Evolutionary conservation across 2,329 filamentous ascomycete genomes (phyloP).

Genomic region (Fulvia fulva): DNA sequence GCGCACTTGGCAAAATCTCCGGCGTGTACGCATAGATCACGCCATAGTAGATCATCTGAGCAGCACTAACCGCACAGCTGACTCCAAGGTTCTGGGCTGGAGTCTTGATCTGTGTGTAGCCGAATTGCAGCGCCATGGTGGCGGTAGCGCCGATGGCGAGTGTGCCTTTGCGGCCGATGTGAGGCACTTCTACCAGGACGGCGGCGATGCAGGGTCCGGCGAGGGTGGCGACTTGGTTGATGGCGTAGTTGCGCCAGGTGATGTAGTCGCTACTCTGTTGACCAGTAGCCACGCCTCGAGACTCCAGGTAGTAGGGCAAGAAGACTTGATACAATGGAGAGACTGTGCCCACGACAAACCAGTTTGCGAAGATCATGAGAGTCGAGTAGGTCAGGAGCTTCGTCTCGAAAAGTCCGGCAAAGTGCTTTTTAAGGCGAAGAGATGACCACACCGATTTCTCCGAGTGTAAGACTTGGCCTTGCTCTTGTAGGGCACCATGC

Average conservation of each 20-base stretch:
- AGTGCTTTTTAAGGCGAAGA: slow-evolving; percentile 23
- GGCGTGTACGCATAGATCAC: slow-evolving; percentile 74
- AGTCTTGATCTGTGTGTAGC: slow-evolving; percentile 28
- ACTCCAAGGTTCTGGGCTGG: slow-evolving; percentile 25
- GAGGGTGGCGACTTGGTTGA: slow-evolving; percentile 65
- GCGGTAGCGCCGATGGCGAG: slow-evolving; percentile 22
- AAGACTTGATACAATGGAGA: slow-evolving; percentile 88
- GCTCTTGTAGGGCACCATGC: slow-evolving; percentile 16
- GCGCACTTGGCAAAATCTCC: slow-evolving; percentile 69
- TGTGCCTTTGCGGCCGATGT: slow-evolving; percentile 24
- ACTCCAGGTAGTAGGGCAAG: slow-evolving; percentile 71
- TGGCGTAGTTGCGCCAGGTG: slow-evolving; percentile 68
- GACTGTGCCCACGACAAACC: slow-evolving; percentile 59
- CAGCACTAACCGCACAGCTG: slow-evolving; percentile 21
- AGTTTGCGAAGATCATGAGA: slow-evolving; percentile 23
- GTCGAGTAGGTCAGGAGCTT: slow-evolving; percentile 23
- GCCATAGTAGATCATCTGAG: slow-evolving; percentile 61
- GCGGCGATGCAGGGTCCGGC: slow-evolving; percentile 55
- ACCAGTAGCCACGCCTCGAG: slow-evolving; percentile 15
- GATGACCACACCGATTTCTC: slow-evolving; percentile 24
- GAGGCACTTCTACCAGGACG: slow-evolving; percentile 21
- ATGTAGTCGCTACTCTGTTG: slow-evolving; percentile 43
- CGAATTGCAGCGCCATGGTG: slow-evolving; percentile 26
- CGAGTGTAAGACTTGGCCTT: slow-evolving; percentile 24
- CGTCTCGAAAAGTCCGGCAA: slow-evolving; percentile 24